Conservation (phyloP, 2,329 filamentous ascomycete genomes). For the Emergomyces africanus region DNA sequence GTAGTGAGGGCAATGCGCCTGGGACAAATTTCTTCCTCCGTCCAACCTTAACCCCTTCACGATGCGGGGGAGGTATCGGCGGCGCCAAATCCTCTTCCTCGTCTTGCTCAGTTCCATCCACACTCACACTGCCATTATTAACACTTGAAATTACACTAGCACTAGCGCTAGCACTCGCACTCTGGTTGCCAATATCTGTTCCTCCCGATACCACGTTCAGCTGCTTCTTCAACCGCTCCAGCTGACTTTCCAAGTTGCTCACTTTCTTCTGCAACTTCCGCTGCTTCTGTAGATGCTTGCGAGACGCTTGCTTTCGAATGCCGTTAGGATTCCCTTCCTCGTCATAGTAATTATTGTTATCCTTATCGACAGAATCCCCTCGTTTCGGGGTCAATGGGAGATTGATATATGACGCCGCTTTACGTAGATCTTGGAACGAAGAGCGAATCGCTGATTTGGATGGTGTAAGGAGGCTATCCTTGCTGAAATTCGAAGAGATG, state of each 20-base stretch:
- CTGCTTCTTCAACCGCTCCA: constrained; percentile 43
- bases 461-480: neutral
- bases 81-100: constrained; percentile 17
- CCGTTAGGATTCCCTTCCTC: neutral
- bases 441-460: constrained; percentile 17
- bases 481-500: neutral
- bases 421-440: constrained; percentile 25
- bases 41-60: constrained; percentile 12
- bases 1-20: constrained; percentile 31
- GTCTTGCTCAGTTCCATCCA: neutral
- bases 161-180: neutral
- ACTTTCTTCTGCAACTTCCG: constrained; percentile 47
- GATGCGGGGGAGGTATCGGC: constrained; percentile 12
- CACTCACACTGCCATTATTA: neutral
- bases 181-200: constrained; percentile 6
- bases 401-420: constrained; percentile 16
- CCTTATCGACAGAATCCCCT: neutral
- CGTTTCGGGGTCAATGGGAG: neutral
- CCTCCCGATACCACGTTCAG: constrained; percentile 35
- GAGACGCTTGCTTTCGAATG: constrained; percentile 38
- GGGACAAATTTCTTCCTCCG: constrained; percentile 27
- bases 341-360: neutral
- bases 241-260: constrained; percentile 47
- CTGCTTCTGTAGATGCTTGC: constrained; percentile 45
- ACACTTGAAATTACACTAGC: too few species aligned